Evolutionary conservation across 2,329 filamentous ascomycete genomes (phyloP).

Genomic region (Diplodia corticola): DNA sequence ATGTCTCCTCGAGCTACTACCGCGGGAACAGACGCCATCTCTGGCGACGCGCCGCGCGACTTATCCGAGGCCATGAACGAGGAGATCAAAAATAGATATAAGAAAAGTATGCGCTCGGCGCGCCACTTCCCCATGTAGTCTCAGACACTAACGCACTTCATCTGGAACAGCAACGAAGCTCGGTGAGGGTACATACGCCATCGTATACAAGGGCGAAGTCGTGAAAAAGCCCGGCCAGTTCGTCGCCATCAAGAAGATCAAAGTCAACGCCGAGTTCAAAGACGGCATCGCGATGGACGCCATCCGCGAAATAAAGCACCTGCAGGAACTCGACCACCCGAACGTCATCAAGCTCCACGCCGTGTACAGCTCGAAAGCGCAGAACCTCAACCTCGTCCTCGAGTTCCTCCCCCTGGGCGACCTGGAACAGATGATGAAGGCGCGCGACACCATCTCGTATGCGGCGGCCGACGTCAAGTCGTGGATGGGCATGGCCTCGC

Average conservation of each 20-base stretch:
- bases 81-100: conserved; percentile 62
- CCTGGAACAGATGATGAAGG: conserved; percentile 90
- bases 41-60: conserved; percentile 35
- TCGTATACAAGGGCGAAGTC: conserved; percentile 87
- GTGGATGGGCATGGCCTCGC: conserved; percentile 97
- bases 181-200: conserved; percentile 94
- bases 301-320: conserved; percentile 90
- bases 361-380: conserved; percentile 93
- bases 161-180: conserved; percentile 71
- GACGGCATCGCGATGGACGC: conserved; percentile 94
- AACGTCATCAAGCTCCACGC: conserved; percentile 93
- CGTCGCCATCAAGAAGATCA: conserved; percentile 94
- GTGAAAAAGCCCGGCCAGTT: conserved; percentile 68
- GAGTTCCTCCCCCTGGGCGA: conserved; percentile 94
- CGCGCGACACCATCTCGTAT: conserved; percentile 75
- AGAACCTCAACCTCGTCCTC: conserved; percentile 93
- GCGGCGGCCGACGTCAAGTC: conserved; percentile 90
- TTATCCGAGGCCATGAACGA: conserved; percentile 52
- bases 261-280: conserved; percentile 78
- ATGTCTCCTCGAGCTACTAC: conserved; percentile 25
- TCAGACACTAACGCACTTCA: conserved; percentile 9
- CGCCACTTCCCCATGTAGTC: background rate
- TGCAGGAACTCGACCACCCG: conserved; percentile 90
- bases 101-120: conserved; percentile 20
- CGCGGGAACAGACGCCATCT: conserved; percentile 28